phyloP scores from a whole-genome alignment of 192 early-diverging fungal species.

The Anaeromyces robustus region DNA sequence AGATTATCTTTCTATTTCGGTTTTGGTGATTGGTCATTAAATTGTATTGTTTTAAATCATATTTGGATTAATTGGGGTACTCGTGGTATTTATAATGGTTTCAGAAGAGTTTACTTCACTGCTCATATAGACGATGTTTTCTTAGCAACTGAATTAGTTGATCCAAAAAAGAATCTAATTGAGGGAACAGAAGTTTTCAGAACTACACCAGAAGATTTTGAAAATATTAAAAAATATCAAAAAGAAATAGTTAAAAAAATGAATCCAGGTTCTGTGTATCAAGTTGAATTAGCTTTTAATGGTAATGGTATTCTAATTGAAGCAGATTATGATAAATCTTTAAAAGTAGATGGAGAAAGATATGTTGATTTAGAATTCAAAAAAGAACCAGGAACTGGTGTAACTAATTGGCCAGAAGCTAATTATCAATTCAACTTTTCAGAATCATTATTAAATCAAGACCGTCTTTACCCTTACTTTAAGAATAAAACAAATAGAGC shows the following conservation, averaged over 20 bases:
- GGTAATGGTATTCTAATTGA: slow-evolving; percentile 19
- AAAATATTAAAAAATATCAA: slow-evolving; percentile 20
- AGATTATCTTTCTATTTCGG: slow-evolving; percentile 28
- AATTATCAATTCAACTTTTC: slow-evolving; percentile 2
- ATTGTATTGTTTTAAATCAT: slow-evolving; percentile 12
- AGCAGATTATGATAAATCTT: slow-evolving; percentile 1
- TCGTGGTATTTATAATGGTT: slow-evolving; percentile 20
- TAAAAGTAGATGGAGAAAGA: slow-evolving; percentile 12
- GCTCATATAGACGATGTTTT: slow-evolving; percentile 23
- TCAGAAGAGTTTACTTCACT: slow-evolving; percentile 22
- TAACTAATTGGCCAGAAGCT: slow-evolving; percentile 11
- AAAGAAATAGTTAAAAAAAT: slow-evolving; percentile 16
- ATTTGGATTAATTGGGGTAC: slow-evolving; percentile 28
- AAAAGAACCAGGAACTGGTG: slow-evolving; percentile 19
- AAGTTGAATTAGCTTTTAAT: slow-evolving; percentile 18
- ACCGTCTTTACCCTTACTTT: slow-evolving; percentile 10
- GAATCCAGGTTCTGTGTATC: slow-evolving; percentile 16
- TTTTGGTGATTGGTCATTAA: slow-evolving; percentile 21
- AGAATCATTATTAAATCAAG: slow-evolving; percentile 1
- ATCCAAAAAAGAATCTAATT: background rate
- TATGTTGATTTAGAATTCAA: slow-evolving; percentile 7
- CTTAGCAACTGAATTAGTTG: slow-evolving; percentile 8
- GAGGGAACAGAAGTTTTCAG: slow-evolving; percentile 2
- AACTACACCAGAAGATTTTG: slow-evolving; percentile 11
- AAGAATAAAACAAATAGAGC: background rate